These are phyloP conservation scores for Entomortierella lignicola DNA, from an alignment of 192 early-diverging fungal species.

Conservation along the genomic window DNA sequence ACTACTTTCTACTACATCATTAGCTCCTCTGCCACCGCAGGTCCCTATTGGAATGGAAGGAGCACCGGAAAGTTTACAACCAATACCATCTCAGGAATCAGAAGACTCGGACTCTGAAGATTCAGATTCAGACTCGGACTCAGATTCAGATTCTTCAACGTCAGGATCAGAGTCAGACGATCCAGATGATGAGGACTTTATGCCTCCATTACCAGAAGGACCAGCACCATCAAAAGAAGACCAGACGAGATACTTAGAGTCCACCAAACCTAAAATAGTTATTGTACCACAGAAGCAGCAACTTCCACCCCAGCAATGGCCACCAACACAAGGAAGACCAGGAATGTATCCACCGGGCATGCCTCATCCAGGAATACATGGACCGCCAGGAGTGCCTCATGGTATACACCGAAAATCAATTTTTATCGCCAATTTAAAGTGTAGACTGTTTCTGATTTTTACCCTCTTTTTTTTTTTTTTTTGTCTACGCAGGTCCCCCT, in stretches of 20 bases:
- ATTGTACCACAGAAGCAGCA: conserved; percentile 28
- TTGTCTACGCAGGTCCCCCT: conserved; percentile 17
- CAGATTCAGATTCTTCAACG: conserved; percentile 26
- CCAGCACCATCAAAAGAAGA: conserved; percentile 28
- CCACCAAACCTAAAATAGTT: conserved; percentile 19
- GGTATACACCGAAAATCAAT: not conserved
- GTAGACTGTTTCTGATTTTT: too few species aligned
- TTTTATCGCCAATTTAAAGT: too few species aligned
- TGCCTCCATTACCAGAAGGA: conserved; percentile 47
- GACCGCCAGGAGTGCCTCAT: conserved; percentile 11
- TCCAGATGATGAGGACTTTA: conserved; percentile 25
- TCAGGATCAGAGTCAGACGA: conserved; percentile 35
- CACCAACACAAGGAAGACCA: conserved; percentile 4
- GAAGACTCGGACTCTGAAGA: conserved; percentile 11
- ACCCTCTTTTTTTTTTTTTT: too few species aligned
- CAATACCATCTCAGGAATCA: conserved; percentile 8
- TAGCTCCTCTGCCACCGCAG: conserved; percentile 27
- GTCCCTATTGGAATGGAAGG: conserved; percentile 7
- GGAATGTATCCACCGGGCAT: conserved; percentile 16
- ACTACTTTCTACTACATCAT: too few species aligned
- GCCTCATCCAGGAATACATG: conserved; percentile 14
- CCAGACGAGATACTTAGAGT: conserved; percentile 10
- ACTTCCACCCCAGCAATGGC: conserved; percentile 7
- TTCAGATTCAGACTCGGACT: conserved; percentile 28
- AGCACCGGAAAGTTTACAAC: conserved; percentile 4